A percentile compares a stretch with the other conserved stretches of the same genome.
These are phyloP conservation scores for Sporormia fimetaria DNA, from an alignment of 495 filamentous ascomycete genomes.

Conservation along the genomic window DNA sequence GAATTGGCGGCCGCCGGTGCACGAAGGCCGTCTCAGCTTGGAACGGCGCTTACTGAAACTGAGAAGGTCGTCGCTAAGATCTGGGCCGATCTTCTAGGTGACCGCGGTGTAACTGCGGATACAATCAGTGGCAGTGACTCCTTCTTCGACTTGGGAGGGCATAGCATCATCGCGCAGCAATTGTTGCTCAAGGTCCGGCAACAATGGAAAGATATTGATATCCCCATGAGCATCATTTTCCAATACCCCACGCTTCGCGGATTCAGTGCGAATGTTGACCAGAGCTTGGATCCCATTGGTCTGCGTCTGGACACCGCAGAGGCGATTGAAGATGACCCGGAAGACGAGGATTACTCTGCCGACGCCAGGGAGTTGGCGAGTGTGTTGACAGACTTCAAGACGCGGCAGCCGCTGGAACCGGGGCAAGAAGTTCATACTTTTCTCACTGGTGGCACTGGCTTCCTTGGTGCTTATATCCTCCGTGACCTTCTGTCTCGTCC, in stretches of 20 bases:
- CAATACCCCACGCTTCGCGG: conserved; percentile 59
- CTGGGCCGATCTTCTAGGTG: conserved; percentile 48
- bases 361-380: conserved; percentile 51
- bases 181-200: conserved; percentile 61
- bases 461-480: conserved; percentile 75
- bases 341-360: conserved; percentile 52
- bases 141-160: conserved; percentile 85
- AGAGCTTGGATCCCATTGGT: conserved; percentile 37
- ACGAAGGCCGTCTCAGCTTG: conserved; percentile 23
- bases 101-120: conserved; percentile 21
- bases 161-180: conserved; percentile 78
- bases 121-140: conserved; percentile 36
- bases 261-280: conserved; percentile 68
- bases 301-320: conserved; percentile 26
- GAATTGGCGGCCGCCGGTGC: conserved; percentile 42
- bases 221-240: conserved; percentile 70
- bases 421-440: conserved; percentile 49
- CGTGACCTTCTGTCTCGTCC: conserved; percentile 54
- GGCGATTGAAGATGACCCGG: conserved; percentile 21
- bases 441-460: conserved; percentile 85
- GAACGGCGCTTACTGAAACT: conserved; percentile 45
- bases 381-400: conserved; percentile 37
- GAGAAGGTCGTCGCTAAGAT: conserved; percentile 55
- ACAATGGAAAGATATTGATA: conserved; percentile 51
- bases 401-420: conserved; percentile 28